Percentiles rank a stretch among this genome's conserved stretches.
phyloP scores from a whole-genome alignment of 2,329 filamentous ascomycete genomes.

The Fusarium austroafricanum region DNA sequence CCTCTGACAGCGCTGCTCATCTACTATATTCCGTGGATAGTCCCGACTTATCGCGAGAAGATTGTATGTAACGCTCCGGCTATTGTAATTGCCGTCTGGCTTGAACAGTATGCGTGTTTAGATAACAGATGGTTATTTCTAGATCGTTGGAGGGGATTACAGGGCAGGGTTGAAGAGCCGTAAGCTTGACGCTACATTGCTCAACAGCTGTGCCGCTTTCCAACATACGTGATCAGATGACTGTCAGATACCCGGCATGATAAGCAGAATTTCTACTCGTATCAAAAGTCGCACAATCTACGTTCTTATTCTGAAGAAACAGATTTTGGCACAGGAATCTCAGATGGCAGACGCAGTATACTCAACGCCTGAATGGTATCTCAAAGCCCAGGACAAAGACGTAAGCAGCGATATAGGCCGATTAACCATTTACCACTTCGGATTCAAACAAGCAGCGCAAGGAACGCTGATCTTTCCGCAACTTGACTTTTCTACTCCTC shows the following conservation, averaged over 20 bases:
- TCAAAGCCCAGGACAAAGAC: slow-evolving; percentile 4
- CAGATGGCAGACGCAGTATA: neutral
- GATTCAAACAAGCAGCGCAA: slow-evolving; percentile 5
- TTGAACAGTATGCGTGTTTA: too few relatives aligned
- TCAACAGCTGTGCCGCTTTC: neutral
- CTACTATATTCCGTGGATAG: too few relatives aligned
- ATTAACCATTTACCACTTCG: slow-evolving; percentile 9
- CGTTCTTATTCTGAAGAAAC: too few relatives aligned
- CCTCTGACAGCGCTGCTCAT: too few relatives aligned
- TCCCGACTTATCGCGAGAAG: too few relatives aligned
- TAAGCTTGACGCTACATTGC: too few relatives aligned
- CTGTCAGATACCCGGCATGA: too few relatives aligned
- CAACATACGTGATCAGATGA: neutral
- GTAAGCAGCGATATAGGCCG: slow-evolving; percentile 14
- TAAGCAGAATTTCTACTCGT: neutral
- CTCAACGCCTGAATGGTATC: slow-evolving; percentile 19
- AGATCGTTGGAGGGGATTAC: too few relatives aligned
- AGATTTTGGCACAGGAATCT: accelerated
- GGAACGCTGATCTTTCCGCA: neutral
- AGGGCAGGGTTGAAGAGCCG: too few relatives aligned
- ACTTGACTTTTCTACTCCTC: neutral
- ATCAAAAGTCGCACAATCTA: accelerated
- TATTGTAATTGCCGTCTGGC: too few relatives aligned
- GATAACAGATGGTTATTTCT: too few relatives aligned
- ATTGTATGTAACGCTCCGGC: too few relatives aligned